Evolutionary conservation across 441 rosid species (phyloP), one percentile per base, ranked within the genome.

Genomic region (Erysimum cheiri): DNA sequence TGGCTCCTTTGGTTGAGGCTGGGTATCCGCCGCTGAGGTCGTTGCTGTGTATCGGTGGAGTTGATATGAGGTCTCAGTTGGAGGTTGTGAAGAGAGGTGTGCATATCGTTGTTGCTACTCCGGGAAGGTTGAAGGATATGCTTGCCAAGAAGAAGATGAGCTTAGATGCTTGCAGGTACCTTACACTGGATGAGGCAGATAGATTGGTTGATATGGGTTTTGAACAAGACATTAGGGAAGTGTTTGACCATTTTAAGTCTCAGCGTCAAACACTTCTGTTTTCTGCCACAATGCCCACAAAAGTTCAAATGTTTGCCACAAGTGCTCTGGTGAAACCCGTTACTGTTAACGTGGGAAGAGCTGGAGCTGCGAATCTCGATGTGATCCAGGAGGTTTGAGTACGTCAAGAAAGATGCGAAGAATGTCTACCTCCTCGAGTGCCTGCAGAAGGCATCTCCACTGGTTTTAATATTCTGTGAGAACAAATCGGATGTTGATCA

Each of bases 131-230:
- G 8, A 44, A 44, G 49, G 49, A 44, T 14, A 15, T 44, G 49
- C 49, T 44, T 2, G 49, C 49, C 49, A 44, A 44, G 49, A 44
- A 44, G 15, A 44, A 14, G 22, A 44, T 44, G 19, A 44, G 22
- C 10, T 44, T 44, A 44, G 49, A 44, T 44, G 49, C 49, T 15
- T 44, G 49, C 10, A 44, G 49, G 49, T 44, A 44, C 49, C 10
- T 44, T 22, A 44, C 49, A 15, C 24, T 44, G 8, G 49, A 44
- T 14, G 49, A 44, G 49, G 49, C 49, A 44, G 49, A 44, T 44
- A 44, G 49, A 22, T 44, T 44, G 49, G 49, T 44, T 44, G 49
- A 44, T 44, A 14, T 44, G 49, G 49, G 49, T 44, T 44, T 44
- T 22, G 49, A 44, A 44, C 22, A 44, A 14, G 49, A 44, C 19